Base-by-base conservation (phyloP, 768 basidiomycete genomes). In the Rhizopogon salebrosus region DNA sequence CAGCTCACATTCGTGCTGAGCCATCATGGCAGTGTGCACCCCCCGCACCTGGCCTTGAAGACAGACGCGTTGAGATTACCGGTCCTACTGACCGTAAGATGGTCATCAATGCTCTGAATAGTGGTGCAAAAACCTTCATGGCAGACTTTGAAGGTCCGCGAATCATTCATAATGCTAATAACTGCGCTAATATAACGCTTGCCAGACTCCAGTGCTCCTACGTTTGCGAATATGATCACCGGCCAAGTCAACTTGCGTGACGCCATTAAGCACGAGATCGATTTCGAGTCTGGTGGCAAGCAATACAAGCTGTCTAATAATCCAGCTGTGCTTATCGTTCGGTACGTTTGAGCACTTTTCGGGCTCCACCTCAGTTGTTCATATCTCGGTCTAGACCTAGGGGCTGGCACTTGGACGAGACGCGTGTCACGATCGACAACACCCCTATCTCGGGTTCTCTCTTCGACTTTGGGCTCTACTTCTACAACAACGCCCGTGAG, bases 21-120 rank as follows among this genome's bases (percentile, higher is more conserved):
- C 85, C 89, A 11, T 81, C 87, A 5, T 99, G 97, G 97, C 79
- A 84, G 49, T 98, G 97, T 62, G 95, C 84, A 1, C 84, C 87
- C 0, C 95, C 97, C 27, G 94, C 78, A 3, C 93, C 92, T 8
- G 97, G 97, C 7, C 76, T 99, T 38, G 93, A 95, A 69, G 97
- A 99, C 70, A 76, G 97, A 64, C 79, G 97, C 49, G 87, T 98
- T 55, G 97, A 99, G 73, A 99, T 99, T 58, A 99, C 97, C 0
- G 97, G 97, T 23, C 97, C 97, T 7, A 91, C 94, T 2, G 95
- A 98, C 70, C 79, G 95, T 62, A 99, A 98, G 77, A 99, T 99
- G 97, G 95, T 98, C 65, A 87, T 98, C 67, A 98, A 98, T 60
- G 95, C 95, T 6, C 71, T 97, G 58, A 97, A 97, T 72, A 92